phyloP scores from a whole-genome alignment of 1,139 yeast species.

The Blastobotrys petasosporus region DNA sequence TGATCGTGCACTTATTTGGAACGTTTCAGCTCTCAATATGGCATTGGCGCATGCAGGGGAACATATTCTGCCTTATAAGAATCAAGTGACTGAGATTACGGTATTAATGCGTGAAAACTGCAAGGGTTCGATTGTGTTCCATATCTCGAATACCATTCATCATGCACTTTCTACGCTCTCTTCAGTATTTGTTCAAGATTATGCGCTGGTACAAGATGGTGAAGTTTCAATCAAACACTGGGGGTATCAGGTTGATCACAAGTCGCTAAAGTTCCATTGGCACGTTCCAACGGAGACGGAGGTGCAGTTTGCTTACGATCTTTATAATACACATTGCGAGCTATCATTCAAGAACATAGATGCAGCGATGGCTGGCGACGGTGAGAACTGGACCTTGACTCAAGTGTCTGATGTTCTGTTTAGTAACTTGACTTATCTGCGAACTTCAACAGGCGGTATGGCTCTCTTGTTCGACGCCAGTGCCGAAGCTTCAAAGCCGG shows the following conservation, averaged over 20 bases:
- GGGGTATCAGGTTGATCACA: slow-evolving; percentile 33
- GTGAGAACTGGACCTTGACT: slow-evolving; percentile 25
- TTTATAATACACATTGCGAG: slow-evolving; percentile 48
- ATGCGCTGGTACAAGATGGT: slow-evolving; percentile 20
- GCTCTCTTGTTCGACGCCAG: slow-evolving; percentile 71
- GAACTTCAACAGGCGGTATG: slow-evolving; percentile 67
- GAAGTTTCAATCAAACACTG: slow-evolving; percentile 25
- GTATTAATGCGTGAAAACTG: slow-evolving; percentile 50
- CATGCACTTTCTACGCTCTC: slow-evolving; percentile 63
- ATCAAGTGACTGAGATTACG: slow-evolving; percentile 48
- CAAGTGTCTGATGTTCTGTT: slow-evolving; percentile 37
- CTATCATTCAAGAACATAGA: slow-evolving; percentile 25
- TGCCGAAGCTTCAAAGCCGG: slow-evolving; percentile 25
- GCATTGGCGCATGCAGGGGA: slow-evolving; percentile 63
- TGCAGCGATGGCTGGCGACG: slow-evolving; percentile 36
- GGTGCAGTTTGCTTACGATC: slow-evolving; percentile 54
- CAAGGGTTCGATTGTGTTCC: slow-evolving; percentile 52
- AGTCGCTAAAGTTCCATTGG: slow-evolving; percentile 62
- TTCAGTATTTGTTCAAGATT: slow-evolving; percentile 33
- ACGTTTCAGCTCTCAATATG: slow-evolving; percentile 65
- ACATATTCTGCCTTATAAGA: slow-evolving; percentile 41
- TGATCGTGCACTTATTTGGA: slow-evolving; percentile 73
- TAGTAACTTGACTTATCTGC: slow-evolving; percentile 50
- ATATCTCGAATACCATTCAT: slow-evolving; percentile 50
- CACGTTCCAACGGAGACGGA: slow-evolving; percentile 58